Conservation (phyloP, 495 filamentous ascomycete genomes). For the Podospora appendiculata region DNA sequence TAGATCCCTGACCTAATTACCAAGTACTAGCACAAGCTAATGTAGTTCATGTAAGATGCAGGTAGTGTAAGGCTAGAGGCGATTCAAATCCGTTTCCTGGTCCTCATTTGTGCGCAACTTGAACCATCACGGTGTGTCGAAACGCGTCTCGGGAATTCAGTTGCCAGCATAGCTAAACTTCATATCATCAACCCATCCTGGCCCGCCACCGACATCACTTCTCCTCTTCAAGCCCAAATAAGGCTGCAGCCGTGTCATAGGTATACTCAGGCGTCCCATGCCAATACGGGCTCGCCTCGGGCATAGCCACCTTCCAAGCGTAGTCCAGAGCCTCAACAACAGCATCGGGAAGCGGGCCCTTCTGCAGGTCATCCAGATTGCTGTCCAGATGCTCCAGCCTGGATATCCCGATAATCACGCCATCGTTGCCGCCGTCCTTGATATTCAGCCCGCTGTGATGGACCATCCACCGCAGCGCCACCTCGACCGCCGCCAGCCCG, state of each 20-base stretch:
- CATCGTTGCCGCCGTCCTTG: conserved; percentile 58
- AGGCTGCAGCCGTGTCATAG: conserved; percentile 50
- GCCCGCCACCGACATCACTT: no score
- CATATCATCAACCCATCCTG: no score
- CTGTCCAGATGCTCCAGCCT: conserved; percentile 41
- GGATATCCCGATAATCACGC: conserved; percentile 48
- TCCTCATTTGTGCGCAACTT: no score
- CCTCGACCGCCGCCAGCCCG: conserved; percentile 61
- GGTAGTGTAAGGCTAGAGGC: no score
- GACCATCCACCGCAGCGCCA: conserved; percentile 64
- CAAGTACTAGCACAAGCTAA: no score
- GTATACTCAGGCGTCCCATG: conserved; percentile 52
- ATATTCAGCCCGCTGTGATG: conserved; percentile 57
- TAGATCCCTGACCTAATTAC: no score
- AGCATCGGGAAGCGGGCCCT: conserved; percentile 55
- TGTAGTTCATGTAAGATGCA: no score
- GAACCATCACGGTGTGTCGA: no score
- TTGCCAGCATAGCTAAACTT: no score
- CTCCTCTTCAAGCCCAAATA: no score
- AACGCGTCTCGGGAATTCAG: no score
- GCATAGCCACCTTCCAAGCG: conserved; percentile 58
- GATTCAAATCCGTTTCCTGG: no score
- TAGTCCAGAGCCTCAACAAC: conserved; percentile 66
- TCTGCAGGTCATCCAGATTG: conserved; percentile 48
- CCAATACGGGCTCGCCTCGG: conserved; percentile 64